Evolutionary conservation across 2,329 filamentous ascomycete genomes (phyloP), one percentile per base, ranked within the genome.

Genomic region (Thermothelomyces thermophilus): DNA sequence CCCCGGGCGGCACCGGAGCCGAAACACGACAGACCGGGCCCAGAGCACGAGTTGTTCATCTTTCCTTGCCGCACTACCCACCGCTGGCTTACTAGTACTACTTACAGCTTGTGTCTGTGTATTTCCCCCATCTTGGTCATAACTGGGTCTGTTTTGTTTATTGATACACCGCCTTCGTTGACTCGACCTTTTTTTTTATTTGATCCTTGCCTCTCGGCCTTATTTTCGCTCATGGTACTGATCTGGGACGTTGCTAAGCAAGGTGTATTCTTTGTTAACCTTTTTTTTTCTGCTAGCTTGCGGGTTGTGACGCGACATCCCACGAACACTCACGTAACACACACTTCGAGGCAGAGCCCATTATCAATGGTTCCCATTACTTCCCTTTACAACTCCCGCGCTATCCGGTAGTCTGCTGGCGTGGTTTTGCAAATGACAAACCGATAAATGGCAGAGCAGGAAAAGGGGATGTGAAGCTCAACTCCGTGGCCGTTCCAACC

Each of bases 61-160:
- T 34, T 54, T 53, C 37, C 35, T 31, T 52, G 40, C 43, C 49
- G 35, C 51, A 50, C 44, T 46, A 48, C 35, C 39, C 30, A 30
- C 36, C 28, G 22, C 49, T 39, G 37, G 42, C 36, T 33, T 47
- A 46, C 33, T 20, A 22, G 31, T 46, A 20, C 48, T 37, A 39
- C 46, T 24, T 54, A 20, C 41, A 41, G 51, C 43, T 54, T 46
- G 53, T 47, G 44, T 49, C 46, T 49, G 41, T 59, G 56, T 59
- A 54, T 58, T 53, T 59, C 59, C 57, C 54, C 53, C 24, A 56
- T 59, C 55, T 60, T 60, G 58, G 58, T 56, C 58, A 60, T 60
- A 58, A 53, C 48, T 58, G 55, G 54, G 53, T 41, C 41, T 53
- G 41, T 53, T 55, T 46, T 54, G 43, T 48, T 50, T 45, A 47